Base-by-base conservation (phyloP, 1,284 basidiomycete genomes). In the Ceratobasidium sp. region DNA sequence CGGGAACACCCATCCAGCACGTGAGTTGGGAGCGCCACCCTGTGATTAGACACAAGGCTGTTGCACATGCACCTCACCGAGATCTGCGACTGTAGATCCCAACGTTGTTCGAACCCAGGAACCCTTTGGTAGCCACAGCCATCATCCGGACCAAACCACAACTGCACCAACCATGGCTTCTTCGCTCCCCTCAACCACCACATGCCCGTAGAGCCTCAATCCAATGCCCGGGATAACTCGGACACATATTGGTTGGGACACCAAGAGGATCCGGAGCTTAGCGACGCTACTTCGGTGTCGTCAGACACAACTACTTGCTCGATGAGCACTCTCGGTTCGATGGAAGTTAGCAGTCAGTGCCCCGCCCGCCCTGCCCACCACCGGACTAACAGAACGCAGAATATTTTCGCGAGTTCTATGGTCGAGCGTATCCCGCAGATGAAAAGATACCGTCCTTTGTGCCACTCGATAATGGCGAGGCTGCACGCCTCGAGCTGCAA, bases 301-400 rank as follows among this genome's bases (percentile, higher is more conserved):
- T 67, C 62, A 15, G 62, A 67, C 29, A 45, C 40, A 3, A 54
- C 62, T 31, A 29, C 40, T 25, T 25, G 40, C 10, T 54, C 62
- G 12, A 67, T 67, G 62, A 67, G 62, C 40, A 67, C 62, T 3
- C 27, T 67, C 12, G 45, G 40, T 42, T 53, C 49, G 15, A 5
- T 54, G 15, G 62, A 67, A 32, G 62, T 67, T 40, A 67, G 52
- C 40, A 54, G 62, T 67, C 29, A 54, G 62, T 67, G 32, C 49
- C 3, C 3, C 27, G 10, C 22, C 22, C 25, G 29, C 40, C 5
- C 22, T 35, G 2, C 5, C 15, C 3, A 43, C 38, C 25, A 12
- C 2, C 20, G 15, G 10, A 27, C 20, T 27, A 4, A 34, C 17
- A 7, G 12, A n/a, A 8, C 12, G 20, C 40, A 68, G 64, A 31